Evolutionary conservation across 106 monocot genomes (phyloP).

Genomic region (Allium sativum): DNA sequence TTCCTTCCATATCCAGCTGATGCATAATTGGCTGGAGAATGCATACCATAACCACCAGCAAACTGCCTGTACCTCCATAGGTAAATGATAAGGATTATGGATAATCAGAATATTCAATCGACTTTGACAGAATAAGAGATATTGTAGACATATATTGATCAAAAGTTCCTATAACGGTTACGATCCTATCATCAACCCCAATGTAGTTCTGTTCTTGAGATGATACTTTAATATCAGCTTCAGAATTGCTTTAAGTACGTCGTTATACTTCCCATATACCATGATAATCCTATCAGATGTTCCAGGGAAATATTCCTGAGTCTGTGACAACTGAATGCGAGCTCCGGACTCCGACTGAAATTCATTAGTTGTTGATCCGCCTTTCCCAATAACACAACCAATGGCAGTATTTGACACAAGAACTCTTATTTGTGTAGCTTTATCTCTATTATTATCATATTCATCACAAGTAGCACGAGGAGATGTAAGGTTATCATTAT

Average conservation of each 20-base stretch:
- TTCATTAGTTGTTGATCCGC: constrained; percentile 77
- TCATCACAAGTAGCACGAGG: too few species aligned
- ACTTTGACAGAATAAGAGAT: constrained; percentile 60
- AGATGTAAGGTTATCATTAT: too few species aligned
- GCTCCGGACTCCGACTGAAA: constrained; percentile 84
- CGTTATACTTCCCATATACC: constrained; percentile 58
- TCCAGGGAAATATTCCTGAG: constrained; percentile 83
- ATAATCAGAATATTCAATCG: constrained; percentile 78
- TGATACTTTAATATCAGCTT: constrained; percentile 93
- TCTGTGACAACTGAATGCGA: constrained; percentile 82
- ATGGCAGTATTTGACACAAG: constrained; percentile 81
- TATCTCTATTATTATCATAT: constrained; percentile 37
- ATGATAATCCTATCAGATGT: constrained; percentile 82
- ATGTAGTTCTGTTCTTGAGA: constrained; percentile 74
- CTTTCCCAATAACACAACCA: constrained; percentile 89
- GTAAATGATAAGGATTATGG: constrained; percentile 64
- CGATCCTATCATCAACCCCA: constrained; percentile 80
- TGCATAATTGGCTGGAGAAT: constrained; percentile 54
- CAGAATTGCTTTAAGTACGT: constrained; percentile 77
- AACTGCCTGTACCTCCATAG: constrained; percentile 33
- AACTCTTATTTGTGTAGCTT: constrained; percentile 51
- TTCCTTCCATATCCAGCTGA: constrained; percentile 68
- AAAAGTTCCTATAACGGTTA: constrained; percentile 72
- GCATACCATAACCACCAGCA: constrained; percentile 64
- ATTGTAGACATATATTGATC: constrained; percentile 74